phyloP scores from a whole-genome alignment of 2,329 filamentous ascomycete genomes.

The Colletotrichum spaethianum region DNA sequence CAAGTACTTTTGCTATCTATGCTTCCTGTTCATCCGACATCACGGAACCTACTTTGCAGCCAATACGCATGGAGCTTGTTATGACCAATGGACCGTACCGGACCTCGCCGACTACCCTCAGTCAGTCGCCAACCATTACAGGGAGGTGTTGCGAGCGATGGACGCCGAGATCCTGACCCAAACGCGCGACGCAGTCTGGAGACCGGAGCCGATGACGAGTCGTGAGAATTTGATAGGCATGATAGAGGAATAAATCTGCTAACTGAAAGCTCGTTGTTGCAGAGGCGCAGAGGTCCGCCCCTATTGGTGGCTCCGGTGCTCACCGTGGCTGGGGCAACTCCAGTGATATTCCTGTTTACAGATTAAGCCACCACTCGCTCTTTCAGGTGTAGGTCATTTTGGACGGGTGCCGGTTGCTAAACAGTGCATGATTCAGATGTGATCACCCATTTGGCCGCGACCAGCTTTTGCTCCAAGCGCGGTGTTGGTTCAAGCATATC shows the following conservation, averaged over 20 bases:
- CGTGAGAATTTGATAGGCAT: constrained; percentile 39
- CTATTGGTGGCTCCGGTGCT: not conserved
- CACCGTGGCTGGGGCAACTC: not conserved
- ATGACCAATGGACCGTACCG: constrained; percentile 42
- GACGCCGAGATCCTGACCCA: constrained; percentile 25
- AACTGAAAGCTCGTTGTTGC: not conserved
- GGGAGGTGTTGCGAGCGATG: constrained; percentile 32
- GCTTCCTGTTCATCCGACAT: constrained; percentile 40
- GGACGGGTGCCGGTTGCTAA: constrained; percentile 18
- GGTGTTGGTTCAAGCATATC: not conserved
- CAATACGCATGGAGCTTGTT: constrained; percentile 41
- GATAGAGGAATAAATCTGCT: not conserved
- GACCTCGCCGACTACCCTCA: constrained; percentile 41
- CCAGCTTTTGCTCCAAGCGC: not conserved
- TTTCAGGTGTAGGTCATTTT: constrained; percentile 4
- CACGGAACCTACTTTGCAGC: constrained; percentile 41
- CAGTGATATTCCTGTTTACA: not conserved
- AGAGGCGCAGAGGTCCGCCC: not conserved
- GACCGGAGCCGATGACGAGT: constrained; percentile 42
- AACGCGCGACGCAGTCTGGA: constrained; percentile 16
- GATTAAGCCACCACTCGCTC: not conserved
- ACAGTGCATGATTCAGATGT: not conserved
- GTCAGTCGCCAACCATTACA: constrained; percentile 25
- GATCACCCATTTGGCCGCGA: not conserved
- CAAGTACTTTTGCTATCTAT: constrained; percentile 43